Evolutionary conservation across 208 protist genomes (phyloP), one percentile per base, ranked within the genome.

Genomic region (Trypanosoma grayi): DNA sequence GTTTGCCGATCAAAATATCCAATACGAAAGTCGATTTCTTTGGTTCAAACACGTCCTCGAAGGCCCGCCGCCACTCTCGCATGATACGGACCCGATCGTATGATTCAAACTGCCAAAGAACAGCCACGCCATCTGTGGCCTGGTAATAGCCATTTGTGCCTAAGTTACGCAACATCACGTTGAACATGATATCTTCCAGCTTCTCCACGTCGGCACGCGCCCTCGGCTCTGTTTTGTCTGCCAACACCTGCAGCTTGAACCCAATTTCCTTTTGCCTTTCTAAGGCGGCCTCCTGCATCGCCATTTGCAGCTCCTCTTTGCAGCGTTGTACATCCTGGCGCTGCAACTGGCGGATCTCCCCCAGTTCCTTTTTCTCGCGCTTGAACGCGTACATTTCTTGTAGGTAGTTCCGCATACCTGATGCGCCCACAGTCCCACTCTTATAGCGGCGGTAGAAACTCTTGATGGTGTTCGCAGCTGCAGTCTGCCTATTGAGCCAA

Each of bases 81-180:
- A 30, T 51, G 18, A 81, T 53, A 24, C 53, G 20, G 39, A 79
- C 57, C n/a, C 76, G 69, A 60, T 75, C 76, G 51, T 81, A 75
- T 16, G 60, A 75, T 53, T 83, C 76, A 27, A 77, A 43, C 50
- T 81, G 73, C 65, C 65, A 75, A 13, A 87, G 33, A 0, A 78
- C 67, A n/a, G 73, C 66, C 37, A 77, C 44, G 24, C 40, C 36
- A 60, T 78, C 52, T 40, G 45, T 33, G 61, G 65, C 31, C 60
- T 30, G 7, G 41, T 24, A 14, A 48, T 22, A 28, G 5, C 6
- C 13, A 24, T 5, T 24, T 4, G 7, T 25, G 28, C 13, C 18
- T 36, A n/a, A 18, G 39, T 75, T 75, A 39, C 54, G 16, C n/a
- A 54, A 39, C 13, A 79, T 36, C 5, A 79, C 30, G 5, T 50